Evolutionary conservation across 1,284 basidiomycete species (phyloP), one percentile per base, ranked within the genome.

Genomic region (Phylloporus sp.): DNA sequence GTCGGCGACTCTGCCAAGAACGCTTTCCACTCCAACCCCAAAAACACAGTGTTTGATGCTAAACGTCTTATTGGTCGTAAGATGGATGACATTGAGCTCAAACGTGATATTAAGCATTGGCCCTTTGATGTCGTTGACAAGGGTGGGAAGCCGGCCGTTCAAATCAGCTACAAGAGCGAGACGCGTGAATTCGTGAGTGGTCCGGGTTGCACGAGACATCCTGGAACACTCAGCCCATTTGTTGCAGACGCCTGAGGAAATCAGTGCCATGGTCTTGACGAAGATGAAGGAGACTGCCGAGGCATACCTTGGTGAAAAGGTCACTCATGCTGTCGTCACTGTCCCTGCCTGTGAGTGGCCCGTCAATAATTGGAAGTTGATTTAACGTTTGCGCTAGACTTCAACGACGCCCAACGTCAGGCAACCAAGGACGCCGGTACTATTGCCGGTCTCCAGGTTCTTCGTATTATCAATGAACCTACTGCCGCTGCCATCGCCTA

Each of bases 211-310:
- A 55, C 17, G 39, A 20, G 32, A n/a, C 28, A 17, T 24, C 37
- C 26, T 51, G n/a, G 32, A 20, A 51, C n/a, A 13, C 57, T 64
- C 3, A 69, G 2, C 12, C n/a, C n/a, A 18, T 46, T 40, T 11
- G 39, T n/a, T 56, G 11, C 57, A 91, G 90, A 88, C 89, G 5
- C 91, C 94, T 2, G 94, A 96, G 78, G 94, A 96, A 80, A 87
- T 96, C 71, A 93, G 90, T 62, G 94, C 96, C 63, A 99, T 98
- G 97, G 88, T 99, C 73, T 82, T 98, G 66, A 84, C 79, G 66
- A 98, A 98, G 87, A 98, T 99, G 96, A 98, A 98, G 89, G 97
- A 98, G 84, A 98, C 95, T 52, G 97, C 97, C 66, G 97, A 98
- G 86, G 94, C 96, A 28, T 98, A 98, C 81, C 91, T 99, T 64